A percentile compares a stretch with the other conserved stretches of the same genome.
Evolutionary conservation across 106 monocot species (phyloP).

Genomic region (Dendrobium catenatum): DNA sequence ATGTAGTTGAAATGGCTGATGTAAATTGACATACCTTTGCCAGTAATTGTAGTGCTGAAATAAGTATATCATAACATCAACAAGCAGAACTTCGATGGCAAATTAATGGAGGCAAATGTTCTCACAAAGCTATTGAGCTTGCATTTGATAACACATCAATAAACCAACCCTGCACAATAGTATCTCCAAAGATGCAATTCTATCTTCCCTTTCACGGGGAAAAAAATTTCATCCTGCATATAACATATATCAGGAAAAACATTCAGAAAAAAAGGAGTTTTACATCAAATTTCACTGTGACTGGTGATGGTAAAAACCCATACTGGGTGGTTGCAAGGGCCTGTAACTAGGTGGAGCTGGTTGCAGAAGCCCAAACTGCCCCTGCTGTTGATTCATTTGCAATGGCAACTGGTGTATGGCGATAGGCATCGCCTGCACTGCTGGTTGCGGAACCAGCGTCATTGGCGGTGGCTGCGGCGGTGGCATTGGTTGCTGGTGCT

Average conservation of each 20-base stretch:
- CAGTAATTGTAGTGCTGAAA: background rate
- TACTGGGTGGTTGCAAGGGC: slow-evolving; percentile 64
- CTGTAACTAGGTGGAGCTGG: slow-evolving; percentile 59
- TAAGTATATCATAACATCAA: background rate
- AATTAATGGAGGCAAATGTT: background rate
- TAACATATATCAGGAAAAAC: slow-evolving; percentile 2
- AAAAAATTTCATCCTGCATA: slow-evolving; percentile 1
- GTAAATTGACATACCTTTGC: too few relatives aligned
- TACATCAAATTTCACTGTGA: slow-evolving; percentile 26
- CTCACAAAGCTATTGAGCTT: background rate
- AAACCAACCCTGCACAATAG: slow-evolving; percentile 6
- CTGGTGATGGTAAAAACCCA: slow-evolving; percentile 64
- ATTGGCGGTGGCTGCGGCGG: slow-evolving; percentile 25
- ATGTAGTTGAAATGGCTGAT: too few relatives aligned
- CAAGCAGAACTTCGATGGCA: background rate
- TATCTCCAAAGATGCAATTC: background rate
- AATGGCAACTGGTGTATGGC: slow-evolving; percentile 40
- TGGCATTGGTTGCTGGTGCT: slow-evolving; percentile 32
- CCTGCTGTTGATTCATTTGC: slow-evolving; percentile 35
- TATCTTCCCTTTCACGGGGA: slow-evolving; percentile 1
- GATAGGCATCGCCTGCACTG: slow-evolving; percentile 14
- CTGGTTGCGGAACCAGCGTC: slow-evolving; percentile 3
- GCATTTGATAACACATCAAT: background rate
- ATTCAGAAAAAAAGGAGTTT: background rate
- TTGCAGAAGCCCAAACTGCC: slow-evolving; percentile 36